Evolutionary conservation across 129 eudicot genomes (phyloP).

Genomic region (Centrapalus pauciflorus): DNA sequence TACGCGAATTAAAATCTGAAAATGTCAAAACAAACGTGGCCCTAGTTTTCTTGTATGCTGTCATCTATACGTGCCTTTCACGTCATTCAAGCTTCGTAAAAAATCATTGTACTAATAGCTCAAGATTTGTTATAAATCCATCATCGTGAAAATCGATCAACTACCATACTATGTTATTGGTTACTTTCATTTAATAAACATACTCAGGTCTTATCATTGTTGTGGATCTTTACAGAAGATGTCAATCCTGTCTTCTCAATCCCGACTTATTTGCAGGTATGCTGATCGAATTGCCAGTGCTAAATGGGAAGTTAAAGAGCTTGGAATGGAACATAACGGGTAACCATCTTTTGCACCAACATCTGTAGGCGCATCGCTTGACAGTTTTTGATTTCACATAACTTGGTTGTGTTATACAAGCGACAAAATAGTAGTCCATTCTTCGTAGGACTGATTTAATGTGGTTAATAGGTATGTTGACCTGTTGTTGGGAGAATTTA

Average conservation of each 20-base stretch:
- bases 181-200: too few species aligned
- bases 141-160: too few species aligned
- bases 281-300: conserved; percentile 89
- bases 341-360: conserved; percentile 19
- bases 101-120: too few species aligned
- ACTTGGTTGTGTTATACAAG: not conserved
- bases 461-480: conserved; percentile 75
- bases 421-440: not conserved
- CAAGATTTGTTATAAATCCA: too few species aligned
- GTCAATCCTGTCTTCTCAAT: conserved; percentile 26
- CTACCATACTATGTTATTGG: too few species aligned
- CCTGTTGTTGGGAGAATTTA: conserved; percentile 90
- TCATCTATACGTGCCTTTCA: too few species aligned
- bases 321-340: conserved; percentile 99
- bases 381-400: not conserved
- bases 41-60: not conserved
- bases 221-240: too few species aligned
- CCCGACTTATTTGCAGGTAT: conserved; percentile 57
- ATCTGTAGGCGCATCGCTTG: not conserved
- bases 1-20: too few species aligned
- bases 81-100: too few species aligned
- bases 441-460: conserved; percentile 2
- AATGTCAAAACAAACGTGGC: too few species aligned
- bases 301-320: conserved; percentile 99
- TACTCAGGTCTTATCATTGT: too few species aligned